Percentiles rank a stretch among this genome's conserved stretches.
Conservation (phyloP, 75 land plant genomes). For the Azolla pinnata region DNA sequence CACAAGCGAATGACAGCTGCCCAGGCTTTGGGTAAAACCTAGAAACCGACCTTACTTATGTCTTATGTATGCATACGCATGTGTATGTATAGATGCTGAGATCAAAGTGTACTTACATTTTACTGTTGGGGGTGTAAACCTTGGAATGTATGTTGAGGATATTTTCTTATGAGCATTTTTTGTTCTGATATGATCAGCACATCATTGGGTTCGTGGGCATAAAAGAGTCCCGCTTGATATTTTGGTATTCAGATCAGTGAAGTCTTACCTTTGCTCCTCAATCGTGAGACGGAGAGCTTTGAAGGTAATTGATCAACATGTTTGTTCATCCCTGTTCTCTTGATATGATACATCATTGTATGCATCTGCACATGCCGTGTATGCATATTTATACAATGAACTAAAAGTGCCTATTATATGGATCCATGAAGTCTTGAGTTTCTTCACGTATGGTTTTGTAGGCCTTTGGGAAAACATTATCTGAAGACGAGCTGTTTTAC, state of each 20-base stretch:
- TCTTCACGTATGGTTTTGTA: no score
- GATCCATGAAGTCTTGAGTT: no score
- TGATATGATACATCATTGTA: background rate
- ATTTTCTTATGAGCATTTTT: background rate
- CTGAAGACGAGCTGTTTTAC: constrained; percentile 23
- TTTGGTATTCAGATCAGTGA: constrained; percentile 60
- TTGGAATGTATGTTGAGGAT: background rate
- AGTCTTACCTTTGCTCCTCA: constrained; percentile 66
- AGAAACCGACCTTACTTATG: no score
- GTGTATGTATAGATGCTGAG: no score
- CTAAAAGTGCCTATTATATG: no score
- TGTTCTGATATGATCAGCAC: constrained; percentile 40
- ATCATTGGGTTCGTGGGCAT: constrained; percentile 74
- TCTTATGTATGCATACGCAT: no score
- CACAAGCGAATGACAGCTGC: constrained; percentile 57
- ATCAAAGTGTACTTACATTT: background rate
- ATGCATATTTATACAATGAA: no score
- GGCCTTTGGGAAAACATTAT: constrained; percentile 23
- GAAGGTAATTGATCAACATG: constrained; percentile 40
- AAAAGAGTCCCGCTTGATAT: constrained; percentile 72
- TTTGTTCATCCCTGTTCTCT: background rate
- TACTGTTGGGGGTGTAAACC: no score
- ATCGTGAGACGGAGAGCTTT: constrained; percentile 74
- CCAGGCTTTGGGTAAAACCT: constrained; percentile 42
- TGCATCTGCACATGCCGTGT: no score